Evolutionary conservation across 768 basidiomycete species (phyloP).

Genomic region (Lyophyllum shimeji): DNA sequence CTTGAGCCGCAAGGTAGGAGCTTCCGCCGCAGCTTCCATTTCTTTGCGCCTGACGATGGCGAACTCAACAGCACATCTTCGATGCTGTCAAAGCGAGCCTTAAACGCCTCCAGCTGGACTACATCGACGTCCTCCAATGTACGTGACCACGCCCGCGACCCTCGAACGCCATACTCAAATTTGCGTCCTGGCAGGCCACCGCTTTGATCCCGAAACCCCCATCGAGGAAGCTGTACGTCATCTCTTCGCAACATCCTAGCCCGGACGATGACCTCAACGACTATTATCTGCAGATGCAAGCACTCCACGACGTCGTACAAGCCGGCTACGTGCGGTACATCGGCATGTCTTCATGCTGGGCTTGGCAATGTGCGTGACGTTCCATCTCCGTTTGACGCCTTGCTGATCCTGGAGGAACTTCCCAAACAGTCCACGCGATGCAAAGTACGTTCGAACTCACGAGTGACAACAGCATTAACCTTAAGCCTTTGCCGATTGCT

Average conservation of each 20-base stretch:
- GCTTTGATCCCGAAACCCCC: conserved; percentile 57
- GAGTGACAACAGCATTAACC: neutral
- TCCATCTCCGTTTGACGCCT: neutral
- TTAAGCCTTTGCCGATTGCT: neutral
- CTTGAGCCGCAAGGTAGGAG: conserved; percentile 29
- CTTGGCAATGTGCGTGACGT: conserved; percentile 47
- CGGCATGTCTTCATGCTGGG: conserved; percentile 58
- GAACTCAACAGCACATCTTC: conserved; percentile 39
- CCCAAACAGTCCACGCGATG: conserved; percentile 52
- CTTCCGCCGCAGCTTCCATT: too few relatives aligned
- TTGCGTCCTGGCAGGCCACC: conserved; percentile 39
- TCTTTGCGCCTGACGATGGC: too few relatives aligned
- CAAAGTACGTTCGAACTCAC: conserved; percentile 38
- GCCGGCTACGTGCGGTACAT: conserved; percentile 63
- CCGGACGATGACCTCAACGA: neutral
- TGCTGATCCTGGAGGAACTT: neutral
- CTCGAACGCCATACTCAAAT: conserved; percentile 4
- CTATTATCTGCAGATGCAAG: conserved; percentile 51
- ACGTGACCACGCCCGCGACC: neutral
- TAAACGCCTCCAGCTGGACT: conserved; percentile 70
- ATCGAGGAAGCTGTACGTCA: conserved; percentile 49
- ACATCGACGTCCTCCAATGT: conserved; percentile 77
- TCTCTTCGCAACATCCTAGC: neutral
- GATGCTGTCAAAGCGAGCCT: conserved; percentile 62
- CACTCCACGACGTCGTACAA: conserved; percentile 64